Evolutionary conservation across 2,329 filamentous ascomycete species (phyloP).

Genomic region (Coleophoma eucalyptorum): DNA sequence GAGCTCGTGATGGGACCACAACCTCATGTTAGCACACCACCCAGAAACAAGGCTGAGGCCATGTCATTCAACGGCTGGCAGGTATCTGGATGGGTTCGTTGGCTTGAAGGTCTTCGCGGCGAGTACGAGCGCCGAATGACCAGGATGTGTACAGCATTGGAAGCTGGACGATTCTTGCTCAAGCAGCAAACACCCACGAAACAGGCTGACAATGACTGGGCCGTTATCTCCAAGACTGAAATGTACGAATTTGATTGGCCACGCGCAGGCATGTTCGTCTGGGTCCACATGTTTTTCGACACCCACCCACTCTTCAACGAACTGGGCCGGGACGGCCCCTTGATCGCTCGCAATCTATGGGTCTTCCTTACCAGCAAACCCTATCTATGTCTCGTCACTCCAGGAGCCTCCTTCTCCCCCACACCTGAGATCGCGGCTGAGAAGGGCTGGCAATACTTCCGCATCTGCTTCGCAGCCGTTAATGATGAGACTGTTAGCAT

Average conservation of each 20-base stretch:
- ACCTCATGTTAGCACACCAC: constrained; percentile 41
- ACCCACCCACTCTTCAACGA: constrained; percentile 58
- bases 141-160: constrained; percentile 70
- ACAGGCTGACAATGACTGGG: constrained; percentile 65
- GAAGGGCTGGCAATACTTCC: constrained; percentile 67
- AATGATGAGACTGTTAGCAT: constrained; percentile 63
- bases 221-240: constrained; percentile 68
- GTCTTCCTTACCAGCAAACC: constrained; percentile 66
- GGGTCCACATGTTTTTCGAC: constrained; percentile 70
- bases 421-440: constrained; percentile 52
- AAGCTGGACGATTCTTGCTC: constrained; percentile 62
- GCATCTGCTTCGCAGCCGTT: constrained; percentile 84
- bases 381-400: constrained; percentile 64
- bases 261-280: constrained; percentile 88
- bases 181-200: constrained; percentile 53
- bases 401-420: constrained; percentile 72
- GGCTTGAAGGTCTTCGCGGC: constrained; percentile 80
- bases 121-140: constrained; percentile 84
- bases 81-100: constrained; percentile 82
- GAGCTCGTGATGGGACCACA: constrained; percentile 73
- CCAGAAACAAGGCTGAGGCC: constrained; percentile 29
- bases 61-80: constrained; percentile 62
- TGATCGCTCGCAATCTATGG: constrained; percentile 65
- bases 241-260: constrained; percentile 78
- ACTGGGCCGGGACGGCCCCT: constrained; percentile 29